Conservation (phyloP, 2,329 filamentous ascomycete genomes). For the Sarocladiaceae sp. region DNA sequence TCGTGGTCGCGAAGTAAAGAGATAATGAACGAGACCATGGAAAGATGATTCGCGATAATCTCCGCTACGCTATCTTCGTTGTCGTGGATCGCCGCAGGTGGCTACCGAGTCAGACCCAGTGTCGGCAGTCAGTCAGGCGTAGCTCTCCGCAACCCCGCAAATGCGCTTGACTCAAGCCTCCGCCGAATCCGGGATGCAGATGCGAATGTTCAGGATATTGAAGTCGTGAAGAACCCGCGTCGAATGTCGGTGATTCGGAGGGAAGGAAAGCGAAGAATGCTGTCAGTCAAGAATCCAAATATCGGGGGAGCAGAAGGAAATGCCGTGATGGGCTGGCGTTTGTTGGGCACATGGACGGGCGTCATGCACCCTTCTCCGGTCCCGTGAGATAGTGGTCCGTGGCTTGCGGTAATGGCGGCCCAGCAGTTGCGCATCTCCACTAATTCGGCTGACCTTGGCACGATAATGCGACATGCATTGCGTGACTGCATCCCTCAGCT, state of each 20-base stretch:
- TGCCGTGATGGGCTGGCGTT: neutral
- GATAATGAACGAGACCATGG: neutral
- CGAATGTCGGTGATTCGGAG: neutral
- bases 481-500: too few species aligned
- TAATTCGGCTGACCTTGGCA: too few species aligned
- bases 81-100: neutral
- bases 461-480: too few species aligned
- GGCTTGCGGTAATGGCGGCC: conserved; percentile 3
- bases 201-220: neutral
- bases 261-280: neutral
- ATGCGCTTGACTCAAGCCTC: neutral
- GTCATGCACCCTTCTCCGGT: neutral
- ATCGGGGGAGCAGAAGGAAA: neutral
- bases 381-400: conserved; percentile 3
- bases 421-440: neutral
- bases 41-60: neutral
- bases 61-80: too few species aligned
- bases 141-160: neutral
- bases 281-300: neutral
- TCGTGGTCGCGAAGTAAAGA: neutral
- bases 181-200: neutral
- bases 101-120: neutral
- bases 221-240: neutral
- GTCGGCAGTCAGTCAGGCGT: neutral
- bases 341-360: neutral